Evolutionary conservation across 2,329 filamentous ascomycete species (phyloP).

Genomic region (Aspergillaceae sp.): DNA sequence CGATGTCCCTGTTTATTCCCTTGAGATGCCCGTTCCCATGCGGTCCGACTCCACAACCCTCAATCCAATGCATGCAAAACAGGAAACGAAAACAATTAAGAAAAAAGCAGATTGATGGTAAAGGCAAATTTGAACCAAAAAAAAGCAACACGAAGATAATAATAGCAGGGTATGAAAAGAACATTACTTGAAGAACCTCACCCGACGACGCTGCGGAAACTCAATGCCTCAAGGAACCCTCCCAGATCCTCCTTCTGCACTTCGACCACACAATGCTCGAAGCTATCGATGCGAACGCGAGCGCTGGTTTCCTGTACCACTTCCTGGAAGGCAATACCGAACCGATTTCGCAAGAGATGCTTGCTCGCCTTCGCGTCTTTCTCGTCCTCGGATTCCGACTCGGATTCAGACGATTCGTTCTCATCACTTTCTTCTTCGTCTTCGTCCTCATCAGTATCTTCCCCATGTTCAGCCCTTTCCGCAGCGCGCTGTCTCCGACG

Average conservation of each 20-base stretch:
- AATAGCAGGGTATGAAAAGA: neutral
- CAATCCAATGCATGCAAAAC: conserved; percentile 7
- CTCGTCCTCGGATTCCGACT: conserved; percentile 49
- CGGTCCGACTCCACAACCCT: conserved; percentile 2
- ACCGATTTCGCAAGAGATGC: conserved; percentile 74
- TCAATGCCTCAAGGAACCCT: conserved; percentile 83
- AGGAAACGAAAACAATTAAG: conserved; percentile 3
- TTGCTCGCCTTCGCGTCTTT: conserved; percentile 48
- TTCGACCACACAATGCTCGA: conserved; percentile 95
- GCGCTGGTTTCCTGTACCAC: conserved; percentile 87
- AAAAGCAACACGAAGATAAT: neutral
- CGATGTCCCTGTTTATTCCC: neutral
- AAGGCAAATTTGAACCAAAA: neutral
- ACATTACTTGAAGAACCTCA: conserved; percentile 14
- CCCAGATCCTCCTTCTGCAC: conserved; percentile 93
- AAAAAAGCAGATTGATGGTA: neutral
- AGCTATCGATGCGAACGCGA: conserved; percentile 84
- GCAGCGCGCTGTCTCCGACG: conserved; percentile 52
- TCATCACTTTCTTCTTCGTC: conserved; percentile 51
- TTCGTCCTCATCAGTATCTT: conserved; percentile 54
- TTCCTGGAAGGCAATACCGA: conserved; percentile 91
- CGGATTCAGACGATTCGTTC: conserved; percentile 28
- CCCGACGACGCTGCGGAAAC: conserved; percentile 76
- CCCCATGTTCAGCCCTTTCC: conserved; percentile 42
- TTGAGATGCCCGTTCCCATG: neutral